Evolutionary conservation across 495 filamentous ascomycete genomes (phyloP).

Genomic region (Xylaria castorea): DNA sequence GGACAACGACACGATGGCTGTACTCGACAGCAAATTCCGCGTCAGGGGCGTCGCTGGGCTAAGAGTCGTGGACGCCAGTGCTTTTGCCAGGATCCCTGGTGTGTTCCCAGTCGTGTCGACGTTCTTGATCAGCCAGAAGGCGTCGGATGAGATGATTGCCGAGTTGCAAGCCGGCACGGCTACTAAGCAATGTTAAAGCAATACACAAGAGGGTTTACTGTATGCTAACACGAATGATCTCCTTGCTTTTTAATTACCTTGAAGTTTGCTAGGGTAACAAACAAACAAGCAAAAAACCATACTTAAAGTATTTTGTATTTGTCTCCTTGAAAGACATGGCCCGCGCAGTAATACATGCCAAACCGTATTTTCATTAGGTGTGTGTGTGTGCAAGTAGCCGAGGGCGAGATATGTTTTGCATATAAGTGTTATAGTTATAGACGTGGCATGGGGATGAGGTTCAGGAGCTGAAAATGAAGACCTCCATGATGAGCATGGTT

Average conservation of each 20-base stretch:
- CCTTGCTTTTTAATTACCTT: background rate
- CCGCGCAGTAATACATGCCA: too few species aligned
- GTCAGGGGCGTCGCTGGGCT: conserved; percentile 50
- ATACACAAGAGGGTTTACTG: background rate
- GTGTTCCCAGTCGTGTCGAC: conserved; percentile 59
- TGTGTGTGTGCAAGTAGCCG: too few species aligned
- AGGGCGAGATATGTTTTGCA: too few species aligned
- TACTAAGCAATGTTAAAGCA: conserved; percentile 16
- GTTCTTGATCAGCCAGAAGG: conserved; percentile 67
- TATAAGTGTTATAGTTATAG: too few species aligned
- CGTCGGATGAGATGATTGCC: conserved; percentile 61
- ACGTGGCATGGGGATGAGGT: too few species aligned
- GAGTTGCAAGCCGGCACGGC: conserved; percentile 34
- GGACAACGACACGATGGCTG: conserved; percentile 51
- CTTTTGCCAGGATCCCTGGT: conserved; percentile 57
- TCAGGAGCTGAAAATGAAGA: too few species aligned
- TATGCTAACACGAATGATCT: background rate
- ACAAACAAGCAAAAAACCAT: too few species aligned
- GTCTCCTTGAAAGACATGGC: too few species aligned
- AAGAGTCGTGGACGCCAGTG: conserved; percentile 56
- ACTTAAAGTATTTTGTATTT: too few species aligned
- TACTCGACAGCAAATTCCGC: conserved; percentile 51
- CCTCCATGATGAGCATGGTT: too few species aligned
- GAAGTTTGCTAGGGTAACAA: background rate
- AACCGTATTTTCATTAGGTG: too few species aligned